phyloP scores from a whole-genome alignment of 78 protist species.

The Dictyostelium discoideum region dicty_2.7 NC_007091.3:1172001-1172500 shows the following conservation, averaged over 20 bases:
- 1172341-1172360: background rate
- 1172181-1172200: conserved; percentile 13
- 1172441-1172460: conserved; percentile 23
- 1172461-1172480: conserved; percentile 21
- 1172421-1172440: conserved; percentile 1
- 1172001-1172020: too few relatives aligned
- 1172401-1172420: background rate
- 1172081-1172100: conserved; percentile 36
- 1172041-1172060: background rate
- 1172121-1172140: too few relatives aligned
- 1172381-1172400: background rate
- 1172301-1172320: background rate
- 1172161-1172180: background rate
- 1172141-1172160: conserved; percentile 21
- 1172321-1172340: conserved; percentile 57
- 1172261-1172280: conserved; percentile 19
- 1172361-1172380: conserved; percentile 38
- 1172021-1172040: background rate
- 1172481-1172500: conserved; percentile 41
- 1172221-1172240: conserved; percentile 24
- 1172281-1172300: background rate
- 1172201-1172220: conserved; percentile 55
- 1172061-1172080: background rate
- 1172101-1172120: conserved; percentile 30
- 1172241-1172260: conserved; percentile 18